Conservation (phyloP, 2,329 filamentous ascomycete species). For the Pseudogymnoascus sp. region DNA sequence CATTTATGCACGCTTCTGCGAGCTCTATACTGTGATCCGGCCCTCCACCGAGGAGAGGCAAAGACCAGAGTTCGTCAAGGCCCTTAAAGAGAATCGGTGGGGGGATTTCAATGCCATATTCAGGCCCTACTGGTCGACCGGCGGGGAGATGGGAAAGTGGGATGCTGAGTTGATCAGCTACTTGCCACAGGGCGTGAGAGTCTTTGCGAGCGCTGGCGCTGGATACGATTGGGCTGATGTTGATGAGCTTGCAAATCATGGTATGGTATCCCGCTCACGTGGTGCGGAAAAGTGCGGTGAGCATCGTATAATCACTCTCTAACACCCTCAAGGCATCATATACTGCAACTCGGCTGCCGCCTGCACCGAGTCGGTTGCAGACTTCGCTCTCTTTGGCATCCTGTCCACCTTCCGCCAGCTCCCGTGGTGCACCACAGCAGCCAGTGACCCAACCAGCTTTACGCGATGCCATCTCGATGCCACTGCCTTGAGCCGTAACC, state of each 20-base stretch:
- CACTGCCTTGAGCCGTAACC: constrained; percentile 55
- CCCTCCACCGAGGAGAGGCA: constrained; percentile 44
- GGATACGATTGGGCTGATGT: constrained; percentile 59
- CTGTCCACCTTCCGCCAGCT: constrained; percentile 63
- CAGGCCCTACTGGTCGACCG: constrained; percentile 56
- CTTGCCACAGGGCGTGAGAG: constrained; percentile 44
- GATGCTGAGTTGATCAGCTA: constrained; percentile 49
- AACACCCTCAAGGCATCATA: constrained; percentile 39
- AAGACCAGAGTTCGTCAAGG: constrained; percentile 41
- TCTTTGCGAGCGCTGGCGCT: constrained; percentile 54
- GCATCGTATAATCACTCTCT: background rate
- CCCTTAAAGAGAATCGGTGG: constrained; percentile 45
- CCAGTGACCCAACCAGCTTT: constrained; percentile 34
- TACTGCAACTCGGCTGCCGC: constrained; percentile 68
- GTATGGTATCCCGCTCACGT: constrained; percentile 15
- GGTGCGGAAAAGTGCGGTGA: background rate
- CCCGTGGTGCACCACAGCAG: constrained; percentile 41
- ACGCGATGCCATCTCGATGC: constrained; percentile 52
- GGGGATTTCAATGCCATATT: constrained; percentile 46
- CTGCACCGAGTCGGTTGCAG: constrained; percentile 65
- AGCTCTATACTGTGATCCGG: constrained; percentile 38
- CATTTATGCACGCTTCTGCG: constrained; percentile 33
- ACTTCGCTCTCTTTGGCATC: constrained; percentile 62
- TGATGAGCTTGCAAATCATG: constrained; percentile 51
- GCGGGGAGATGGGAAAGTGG: constrained; percentile 59